Evolutionary conservation across 345 rosid genomes (phyloP).

Genomic region (Geranium brycei): DNA sequence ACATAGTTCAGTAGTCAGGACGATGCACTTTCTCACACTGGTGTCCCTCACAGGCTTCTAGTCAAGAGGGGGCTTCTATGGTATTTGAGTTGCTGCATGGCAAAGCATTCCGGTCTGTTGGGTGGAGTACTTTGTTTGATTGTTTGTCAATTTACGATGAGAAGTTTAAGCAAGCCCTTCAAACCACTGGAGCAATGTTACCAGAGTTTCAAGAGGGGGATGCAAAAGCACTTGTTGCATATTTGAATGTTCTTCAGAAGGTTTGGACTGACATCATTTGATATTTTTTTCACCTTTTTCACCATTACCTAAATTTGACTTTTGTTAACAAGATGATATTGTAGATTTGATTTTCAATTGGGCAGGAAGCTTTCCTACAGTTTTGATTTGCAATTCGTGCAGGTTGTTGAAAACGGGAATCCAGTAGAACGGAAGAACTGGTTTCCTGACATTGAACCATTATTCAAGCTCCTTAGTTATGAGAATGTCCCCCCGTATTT

Average conservation of each 20-base stretch:
- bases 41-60: conserved; percentile 57
- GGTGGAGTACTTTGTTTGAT: conserved; percentile 88
- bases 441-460: conserved; percentile 88
- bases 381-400: conserved; percentile 9
- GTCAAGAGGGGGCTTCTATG: conserved; percentile 86
- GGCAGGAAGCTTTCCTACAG: not conserved
- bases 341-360: not conserved
- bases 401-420: conserved; percentile 80
- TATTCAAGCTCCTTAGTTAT: conserved; percentile 90
- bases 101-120: conserved; percentile 71
- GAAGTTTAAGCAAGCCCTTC: conserved; percentile 79
- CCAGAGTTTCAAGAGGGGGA: conserved; percentile 93
- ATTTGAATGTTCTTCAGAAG: conserved; percentile 90
- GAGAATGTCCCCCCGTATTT: conserved; percentile 88
- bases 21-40: conserved; percentile 5
- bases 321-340: no score
- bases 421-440: conserved; percentile 71
- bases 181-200: conserved; percentile 71
- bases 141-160: conserved; percentile 80
- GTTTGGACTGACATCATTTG: conserved; percentile 20
- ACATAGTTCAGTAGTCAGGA: not conserved
- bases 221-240: conserved; percentile 92
- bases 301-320: not conserved
- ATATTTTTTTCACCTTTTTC: not conserved
- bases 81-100: conserved; percentile 83